These are phyloP conservation scores for Phytophthora tubulina DNA, from an alignment of 352 stramenopile species.

Conservation along the genomic window DNA sequence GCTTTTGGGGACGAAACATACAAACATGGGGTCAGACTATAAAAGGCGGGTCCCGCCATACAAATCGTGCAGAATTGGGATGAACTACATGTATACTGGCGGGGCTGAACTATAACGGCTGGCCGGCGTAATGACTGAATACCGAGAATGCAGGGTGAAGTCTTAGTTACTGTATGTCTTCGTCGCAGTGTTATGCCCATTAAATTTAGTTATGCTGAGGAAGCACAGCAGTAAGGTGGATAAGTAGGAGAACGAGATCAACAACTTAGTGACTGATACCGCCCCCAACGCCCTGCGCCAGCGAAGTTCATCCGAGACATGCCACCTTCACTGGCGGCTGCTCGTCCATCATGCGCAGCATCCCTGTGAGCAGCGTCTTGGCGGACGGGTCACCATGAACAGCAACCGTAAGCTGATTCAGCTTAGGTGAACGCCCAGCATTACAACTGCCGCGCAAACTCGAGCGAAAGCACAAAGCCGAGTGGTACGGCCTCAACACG, in stretches of 20 bases:
- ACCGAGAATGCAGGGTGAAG: too few species aligned
- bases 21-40: too few species aligned
- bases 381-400: constrained; percentile 52
- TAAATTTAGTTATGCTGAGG: too few species aligned
- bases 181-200: too few species aligned
- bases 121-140: too few species aligned
- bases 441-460: constrained; percentile 84
- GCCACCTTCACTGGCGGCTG: constrained; percentile 71
- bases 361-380: constrained; percentile 81
- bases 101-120: too few species aligned
- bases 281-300: constrained; percentile 80
- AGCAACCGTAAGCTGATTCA: constrained; percentile 53
- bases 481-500: constrained; percentile 88
- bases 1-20: too few species aligned
- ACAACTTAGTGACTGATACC: constrained; percentile 69
- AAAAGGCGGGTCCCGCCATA: too few species aligned
- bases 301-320: constrained; percentile 91
- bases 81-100: too few species aligned
- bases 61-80: too few species aligned
- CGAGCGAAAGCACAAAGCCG: constrained; percentile 68
- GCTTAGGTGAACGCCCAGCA: constrained; percentile 59
- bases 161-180: too few species aligned
- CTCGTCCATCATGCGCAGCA: constrained; percentile 56
- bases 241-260: constrained; percentile 70
- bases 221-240: too few species aligned